A percentile compares a stretch with the other conserved stretches of the same genome.
Evolutionary conservation across 1,284 basidiomycete genomes (phyloP).

Genomic region (Ustilago loliicola): DNA sequence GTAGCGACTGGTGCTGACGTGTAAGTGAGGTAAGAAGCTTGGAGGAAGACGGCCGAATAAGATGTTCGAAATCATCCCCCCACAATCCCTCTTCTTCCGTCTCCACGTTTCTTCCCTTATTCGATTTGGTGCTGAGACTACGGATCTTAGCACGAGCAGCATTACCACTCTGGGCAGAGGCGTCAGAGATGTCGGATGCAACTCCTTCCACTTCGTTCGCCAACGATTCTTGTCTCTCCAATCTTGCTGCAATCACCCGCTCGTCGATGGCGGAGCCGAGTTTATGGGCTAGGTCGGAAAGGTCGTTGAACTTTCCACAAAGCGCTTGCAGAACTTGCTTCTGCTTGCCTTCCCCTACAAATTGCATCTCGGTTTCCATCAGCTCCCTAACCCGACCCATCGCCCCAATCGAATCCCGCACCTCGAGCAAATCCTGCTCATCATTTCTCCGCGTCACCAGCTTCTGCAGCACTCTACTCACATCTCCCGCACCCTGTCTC

Average conservation of each 20-base stretch:
- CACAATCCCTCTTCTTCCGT: constrained; percentile 31
- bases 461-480: constrained; percentile 62
- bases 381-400: constrained; percentile 28
- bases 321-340: constrained; percentile 15
- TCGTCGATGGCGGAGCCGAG: constrained; percentile 67
- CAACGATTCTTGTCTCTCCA: constrained; percentile 57
- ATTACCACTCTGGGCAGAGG: not conserved
- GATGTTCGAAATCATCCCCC: constrained; percentile 66
- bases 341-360: not conserved
- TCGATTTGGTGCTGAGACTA: not conserved
- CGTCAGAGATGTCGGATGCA: constrained; percentile 13
- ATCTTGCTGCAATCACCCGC: constrained; percentile 61
- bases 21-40: constrained; percentile 44
- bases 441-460: constrained; percentile 59
- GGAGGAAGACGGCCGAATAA: constrained; percentile 63
- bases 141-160: constrained; percentile 14
- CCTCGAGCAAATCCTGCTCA: constrained; percentile 67
- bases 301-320: constrained; percentile 29
- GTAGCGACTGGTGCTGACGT: constrained; percentile 41
- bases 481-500: constrained; percentile 58
- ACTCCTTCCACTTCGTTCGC: constrained; percentile 35
- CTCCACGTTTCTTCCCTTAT: not conserved
- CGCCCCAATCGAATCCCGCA: constrained; percentile 61
- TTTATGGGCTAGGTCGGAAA: constrained; percentile 43
- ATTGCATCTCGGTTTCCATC: constrained; percentile 26